Conservation (phyloP, 495 filamentous ascomycete species). For the Tuber microsphaerosporum region DNA sequence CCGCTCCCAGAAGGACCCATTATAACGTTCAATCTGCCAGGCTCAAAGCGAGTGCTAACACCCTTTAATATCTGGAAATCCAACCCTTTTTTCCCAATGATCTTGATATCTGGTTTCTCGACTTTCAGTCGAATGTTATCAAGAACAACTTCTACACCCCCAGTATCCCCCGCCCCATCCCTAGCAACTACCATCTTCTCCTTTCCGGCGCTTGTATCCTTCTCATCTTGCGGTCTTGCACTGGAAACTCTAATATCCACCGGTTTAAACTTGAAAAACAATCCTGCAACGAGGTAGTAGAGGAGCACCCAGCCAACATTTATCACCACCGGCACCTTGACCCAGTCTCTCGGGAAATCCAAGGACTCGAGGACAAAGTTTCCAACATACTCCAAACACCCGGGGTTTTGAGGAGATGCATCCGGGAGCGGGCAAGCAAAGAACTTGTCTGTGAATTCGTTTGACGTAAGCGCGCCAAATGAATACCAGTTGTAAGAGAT, state of each 20-base stretch:
- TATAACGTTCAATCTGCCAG: conserved; percentile 62
- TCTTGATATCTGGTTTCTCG: conserved; percentile 50
- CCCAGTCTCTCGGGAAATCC: conserved; percentile 57
- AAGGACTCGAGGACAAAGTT: conserved; percentile 59
- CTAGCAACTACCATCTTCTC: conserved; percentile 51
- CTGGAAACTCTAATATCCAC: conserved; percentile 53
- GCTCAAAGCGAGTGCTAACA: conserved; percentile 55
- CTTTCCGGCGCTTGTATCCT: conserved; percentile 55
- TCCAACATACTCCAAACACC: conserved; percentile 60
- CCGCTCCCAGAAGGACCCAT: conserved; percentile 72
- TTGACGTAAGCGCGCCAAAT: conserved; percentile 59
- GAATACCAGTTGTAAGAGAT: conserved; percentile 57
- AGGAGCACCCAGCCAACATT: conserved; percentile 53
- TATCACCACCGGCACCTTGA: conserved; percentile 56
- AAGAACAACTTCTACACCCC: conserved; percentile 55
- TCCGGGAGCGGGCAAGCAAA: conserved; percentile 57
- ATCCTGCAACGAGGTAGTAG: conserved; percentile 52
- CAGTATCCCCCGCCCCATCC: conserved; percentile 48
- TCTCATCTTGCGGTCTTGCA: conserved; percentile 52
- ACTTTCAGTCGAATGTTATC: conserved; percentile 56
- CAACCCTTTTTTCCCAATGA: conserved; percentile 45
- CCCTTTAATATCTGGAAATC: conserved; percentile 57
- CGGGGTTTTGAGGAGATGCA: conserved; percentile 54
- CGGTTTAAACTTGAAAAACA: conserved; percentile 53
- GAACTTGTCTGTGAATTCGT: conserved; percentile 61